phyloP scores from a whole-genome alignment of 2,329 filamentous ascomycete species.

The Aspergillus spinulosporus region DNA sequence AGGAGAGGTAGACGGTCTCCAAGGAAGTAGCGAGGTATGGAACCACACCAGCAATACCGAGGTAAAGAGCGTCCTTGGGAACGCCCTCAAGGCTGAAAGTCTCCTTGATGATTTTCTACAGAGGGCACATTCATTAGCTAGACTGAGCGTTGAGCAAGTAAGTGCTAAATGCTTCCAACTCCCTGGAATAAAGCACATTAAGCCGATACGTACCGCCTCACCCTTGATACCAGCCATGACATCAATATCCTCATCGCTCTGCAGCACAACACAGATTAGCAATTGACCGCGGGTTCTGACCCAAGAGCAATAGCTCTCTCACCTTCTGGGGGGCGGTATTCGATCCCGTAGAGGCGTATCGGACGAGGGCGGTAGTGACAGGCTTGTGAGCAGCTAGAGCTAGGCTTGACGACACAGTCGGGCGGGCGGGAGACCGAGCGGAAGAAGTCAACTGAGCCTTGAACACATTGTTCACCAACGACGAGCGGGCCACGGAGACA shows the following conservation, averaged over 20 bases:
- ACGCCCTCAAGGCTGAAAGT: slow-evolving; percentile 66
- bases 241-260: slow-evolving; percentile 46
- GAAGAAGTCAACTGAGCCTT: slow-evolving; percentile 48
- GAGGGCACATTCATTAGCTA: not conserved
- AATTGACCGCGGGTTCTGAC: slow-evolving; percentile 44
- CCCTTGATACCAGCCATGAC: slow-evolving; percentile 55
- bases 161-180: not conserved
- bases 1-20: slow-evolving; percentile 78
- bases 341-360: slow-evolving; percentile 43
- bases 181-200: slow-evolving; percentile 1
- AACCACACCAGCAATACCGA: slow-evolving; percentile 75
- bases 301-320: slow-evolving; percentile 32
- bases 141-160: not conserved
- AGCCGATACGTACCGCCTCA: slow-evolving; percentile 57
- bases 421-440: slow-evolving; percentile 39
- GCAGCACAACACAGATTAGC: slow-evolving; percentile 48
- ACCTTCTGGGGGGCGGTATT: slow-evolving; percentile 41
- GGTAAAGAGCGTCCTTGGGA: slow-evolving; percentile 65
- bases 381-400: slow-evolving; percentile 48
- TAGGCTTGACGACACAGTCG: slow-evolving; percentile 39
- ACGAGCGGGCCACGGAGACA: slow-evolving; percentile 44
- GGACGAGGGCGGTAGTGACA: slow-evolving; percentile 50
- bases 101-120: slow-evolving; percentile 64
- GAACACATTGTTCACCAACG: slow-evolving; percentile 43
- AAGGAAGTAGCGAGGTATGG: slow-evolving; percentile 84